Conservation (phyloP, 2,329 filamentous ascomycete genomes). For the Aspergillus transmontanensis region DNA sequence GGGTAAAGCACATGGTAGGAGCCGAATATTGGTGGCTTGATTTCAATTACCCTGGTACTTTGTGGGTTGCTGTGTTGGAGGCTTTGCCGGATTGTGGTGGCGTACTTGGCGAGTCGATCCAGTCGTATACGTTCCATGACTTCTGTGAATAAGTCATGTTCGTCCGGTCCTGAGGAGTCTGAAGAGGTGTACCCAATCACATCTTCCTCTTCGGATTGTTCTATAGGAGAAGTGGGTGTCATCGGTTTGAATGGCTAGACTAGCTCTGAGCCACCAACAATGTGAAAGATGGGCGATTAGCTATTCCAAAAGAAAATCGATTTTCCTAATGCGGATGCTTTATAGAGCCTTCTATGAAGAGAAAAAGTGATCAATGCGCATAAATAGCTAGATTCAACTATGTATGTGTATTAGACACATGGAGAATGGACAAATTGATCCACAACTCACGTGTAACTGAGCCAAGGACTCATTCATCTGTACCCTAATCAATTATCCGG, state of each 20-base stretch:
- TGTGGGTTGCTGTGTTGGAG: not conserved
- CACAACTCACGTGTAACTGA: not conserved
- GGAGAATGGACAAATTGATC: not conserved
- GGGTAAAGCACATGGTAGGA: slow-evolving; percentile 1
- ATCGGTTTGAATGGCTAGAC: not conserved
- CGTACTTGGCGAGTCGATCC: not conserved
- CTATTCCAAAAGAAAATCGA: not conserved
- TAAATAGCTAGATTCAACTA: not conserved
- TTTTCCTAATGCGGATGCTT: not conserved
- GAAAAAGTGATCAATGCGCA: not conserved
- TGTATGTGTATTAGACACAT: not conserved
- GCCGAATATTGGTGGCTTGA: not conserved
- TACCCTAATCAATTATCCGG: not conserved
- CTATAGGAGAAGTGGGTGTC: not conserved
- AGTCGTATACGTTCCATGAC: not conserved
- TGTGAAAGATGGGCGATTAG: not conserved
- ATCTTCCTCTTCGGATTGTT: not conserved
- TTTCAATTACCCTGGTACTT: not conserved
- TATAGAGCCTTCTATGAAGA: not conserved
- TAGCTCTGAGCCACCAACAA: not conserved
- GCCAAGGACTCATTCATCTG: not conserved
- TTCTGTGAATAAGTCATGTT: not conserved
- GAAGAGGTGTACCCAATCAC: not conserved
- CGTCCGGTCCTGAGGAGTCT: not conserved
- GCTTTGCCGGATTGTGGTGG: not conserved